Percentiles rank a stretch among this genome's conserved stretches.
These are phyloP conservation scores for Lepidium didymum DNA, from an alignment of 345 rosid species.

Conservation along the genomic window DNA sequence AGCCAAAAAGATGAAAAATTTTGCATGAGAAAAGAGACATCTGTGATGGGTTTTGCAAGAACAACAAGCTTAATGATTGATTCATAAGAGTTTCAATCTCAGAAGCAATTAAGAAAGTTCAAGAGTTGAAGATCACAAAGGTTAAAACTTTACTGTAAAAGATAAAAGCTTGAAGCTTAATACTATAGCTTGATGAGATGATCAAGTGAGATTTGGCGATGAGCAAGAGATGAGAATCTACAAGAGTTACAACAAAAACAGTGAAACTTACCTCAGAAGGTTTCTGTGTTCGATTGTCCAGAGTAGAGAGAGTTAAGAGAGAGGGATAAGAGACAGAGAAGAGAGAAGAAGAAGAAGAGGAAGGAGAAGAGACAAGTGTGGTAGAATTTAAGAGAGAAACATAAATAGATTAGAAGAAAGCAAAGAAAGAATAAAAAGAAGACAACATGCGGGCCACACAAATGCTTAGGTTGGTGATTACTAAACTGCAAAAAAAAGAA, in stretches of 20 bases:
- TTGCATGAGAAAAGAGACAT: neutral
- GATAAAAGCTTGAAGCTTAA: neutral
- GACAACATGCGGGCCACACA: constrained; percentile 31
- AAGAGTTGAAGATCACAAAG: neutral
- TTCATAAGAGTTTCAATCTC: neutral
- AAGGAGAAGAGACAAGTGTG: neutral
- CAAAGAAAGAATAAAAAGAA: neutral
- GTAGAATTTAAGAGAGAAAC: neutral
- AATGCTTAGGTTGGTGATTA: constrained; percentile 17
- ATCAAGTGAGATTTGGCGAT: neutral
- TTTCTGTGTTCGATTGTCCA: neutral
- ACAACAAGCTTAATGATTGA: neutral
- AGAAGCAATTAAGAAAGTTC: neutral
- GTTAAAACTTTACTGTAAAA: neutral
- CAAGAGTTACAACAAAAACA: neutral
- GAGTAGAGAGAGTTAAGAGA: neutral
- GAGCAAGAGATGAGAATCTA: neutral
- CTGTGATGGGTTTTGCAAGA: constrained; percentile 1
- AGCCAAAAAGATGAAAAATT: neutral
- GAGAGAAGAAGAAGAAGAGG: neutral
- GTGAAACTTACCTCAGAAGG: constrained; percentile 8
- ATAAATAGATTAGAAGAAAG: constrained; percentile 9
- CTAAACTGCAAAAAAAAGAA: neutral
- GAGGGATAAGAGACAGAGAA: neutral
- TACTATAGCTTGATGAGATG: neutral